phyloP scores from a whole-genome alignment of 2,329 filamentous ascomycete genomes.

The Colletotrichum higginsianum region DNA sequence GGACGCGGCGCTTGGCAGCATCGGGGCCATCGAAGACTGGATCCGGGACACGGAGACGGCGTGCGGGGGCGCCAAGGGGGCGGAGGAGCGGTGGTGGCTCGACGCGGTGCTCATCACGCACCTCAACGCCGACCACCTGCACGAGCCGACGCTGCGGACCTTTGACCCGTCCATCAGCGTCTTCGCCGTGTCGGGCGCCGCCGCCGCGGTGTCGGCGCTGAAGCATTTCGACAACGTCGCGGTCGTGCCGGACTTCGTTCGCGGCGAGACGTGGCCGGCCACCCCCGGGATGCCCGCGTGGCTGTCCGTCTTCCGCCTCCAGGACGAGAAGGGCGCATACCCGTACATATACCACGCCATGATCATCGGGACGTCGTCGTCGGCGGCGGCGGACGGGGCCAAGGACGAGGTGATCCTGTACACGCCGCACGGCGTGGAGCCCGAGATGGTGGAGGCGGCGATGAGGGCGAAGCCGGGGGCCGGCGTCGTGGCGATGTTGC shows the following conservation, averaged over 20 bases:
- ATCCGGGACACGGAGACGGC: background rate
- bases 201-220: background rate
- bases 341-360: constrained; percentile 10
- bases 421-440: constrained; percentile 18
- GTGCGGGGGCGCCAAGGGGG: background rate
- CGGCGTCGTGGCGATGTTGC: constrained; percentile 15
- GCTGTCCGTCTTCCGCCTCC: constrained; percentile 21
- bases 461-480: background rate
- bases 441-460: constrained; percentile 4
- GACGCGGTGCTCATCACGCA: constrained; percentile 34
- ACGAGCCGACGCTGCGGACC: constrained; percentile 17
- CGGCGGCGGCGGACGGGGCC: background rate
- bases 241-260: constrained; percentile 18
- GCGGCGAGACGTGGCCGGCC: constrained; percentile 14
- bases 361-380: background rate
- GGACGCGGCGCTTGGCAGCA: background rate
- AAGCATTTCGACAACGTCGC: constrained; percentile 22
- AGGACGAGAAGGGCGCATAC: background rate
- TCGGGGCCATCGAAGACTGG: background rate
- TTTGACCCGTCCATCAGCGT: background rate
- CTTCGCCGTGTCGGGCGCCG: constrained; percentile 12
- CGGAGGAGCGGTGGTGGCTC: constrained; percentile 6
- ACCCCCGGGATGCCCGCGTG: constrained; percentile 12
- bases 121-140: constrained; percentile 25
- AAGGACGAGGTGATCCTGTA: constrained; percentile 22